phyloP scores from a whole-genome alignment of 2,329 filamentous ascomycete genomes.

The Chaetomium sp. region DNA sequence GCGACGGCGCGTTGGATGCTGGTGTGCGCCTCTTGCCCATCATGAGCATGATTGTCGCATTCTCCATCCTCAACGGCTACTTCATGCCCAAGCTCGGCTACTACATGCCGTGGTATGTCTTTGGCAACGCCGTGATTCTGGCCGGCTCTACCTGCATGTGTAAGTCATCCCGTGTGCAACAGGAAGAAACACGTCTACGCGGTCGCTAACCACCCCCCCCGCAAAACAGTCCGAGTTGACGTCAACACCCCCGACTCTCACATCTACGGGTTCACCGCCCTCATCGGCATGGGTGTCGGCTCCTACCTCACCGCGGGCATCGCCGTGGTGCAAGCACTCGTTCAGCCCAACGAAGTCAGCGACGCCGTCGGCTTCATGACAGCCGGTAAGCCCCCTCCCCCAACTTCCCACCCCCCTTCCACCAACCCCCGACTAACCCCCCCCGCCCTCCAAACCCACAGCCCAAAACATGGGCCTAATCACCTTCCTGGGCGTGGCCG shows the following conservation, averaged over 20 bases:
- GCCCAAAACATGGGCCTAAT: not conserved
- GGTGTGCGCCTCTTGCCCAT: constrained; percentile 47
- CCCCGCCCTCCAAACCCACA: not conserved
- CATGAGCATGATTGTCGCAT: constrained; percentile 41
- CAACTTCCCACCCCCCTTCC: too few relatives aligned
- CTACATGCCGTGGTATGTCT: constrained; percentile 4
- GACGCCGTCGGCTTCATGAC: constrained; percentile 7
- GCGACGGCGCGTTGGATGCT: constrained; percentile 45
- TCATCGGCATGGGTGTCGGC: constrained; percentile 4
- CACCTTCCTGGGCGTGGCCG: not conserved
- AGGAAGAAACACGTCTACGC: too few relatives aligned
- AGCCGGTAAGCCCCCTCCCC: not conserved
- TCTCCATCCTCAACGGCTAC: constrained; percentile 32
- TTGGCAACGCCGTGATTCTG: not conserved
- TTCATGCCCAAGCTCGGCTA: constrained; percentile 20
- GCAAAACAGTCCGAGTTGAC: not conserved
- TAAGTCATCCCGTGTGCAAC: not conserved
- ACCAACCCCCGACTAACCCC: not conserved
- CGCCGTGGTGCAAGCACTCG: not conserved
- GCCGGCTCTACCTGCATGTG: not conserved
- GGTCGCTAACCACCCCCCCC: not conserved
- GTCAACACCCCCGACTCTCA: not conserved
- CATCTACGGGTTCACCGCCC: constrained; percentile 1
- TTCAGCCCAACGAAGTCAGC: not conserved
- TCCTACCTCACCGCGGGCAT: not conserved